Evolutionary conservation across 345 rosid species (phyloP).

Genomic region (Rubroshorea leprosula): DNA sequence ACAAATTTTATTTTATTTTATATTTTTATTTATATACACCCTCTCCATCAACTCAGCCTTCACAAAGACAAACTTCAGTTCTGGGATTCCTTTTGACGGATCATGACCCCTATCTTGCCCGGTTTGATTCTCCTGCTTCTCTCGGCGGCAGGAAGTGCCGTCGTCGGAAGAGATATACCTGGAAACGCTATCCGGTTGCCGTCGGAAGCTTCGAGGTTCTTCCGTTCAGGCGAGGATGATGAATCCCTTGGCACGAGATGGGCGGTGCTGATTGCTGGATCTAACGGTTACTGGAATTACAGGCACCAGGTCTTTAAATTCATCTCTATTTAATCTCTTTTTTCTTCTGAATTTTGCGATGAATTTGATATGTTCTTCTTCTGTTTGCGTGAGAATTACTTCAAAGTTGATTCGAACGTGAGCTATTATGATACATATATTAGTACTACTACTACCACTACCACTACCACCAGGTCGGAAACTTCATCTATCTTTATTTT

Average conservation of each 20-base stretch:
- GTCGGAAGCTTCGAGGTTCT: conserved; percentile 57
- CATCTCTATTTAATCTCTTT: neutral
- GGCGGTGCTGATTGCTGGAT: conserved; percentile 96
- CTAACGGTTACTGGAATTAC: conserved; percentile 91
- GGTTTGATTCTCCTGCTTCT: conserved; percentile 31
- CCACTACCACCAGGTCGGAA: too few relatives aligned
- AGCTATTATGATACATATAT: too few relatives aligned
- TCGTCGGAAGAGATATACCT: conserved; percentile 29
- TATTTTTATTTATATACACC: neutral
- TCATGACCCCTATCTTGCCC: conserved; percentile 29
- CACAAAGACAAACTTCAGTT: too few relatives aligned
- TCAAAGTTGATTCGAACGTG: too few relatives aligned
- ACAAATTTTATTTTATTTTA: too few relatives aligned
- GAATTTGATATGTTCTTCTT: too few relatives aligned
- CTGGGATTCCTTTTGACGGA: too few relatives aligned
- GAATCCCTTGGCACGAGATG: conserved; percentile 68
- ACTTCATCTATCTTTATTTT: too few relatives aligned
- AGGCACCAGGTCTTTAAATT: conserved; percentile 73
- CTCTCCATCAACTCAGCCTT: neutral
- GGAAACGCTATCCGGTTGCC: conserved; percentile 55
- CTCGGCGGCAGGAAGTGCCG: conserved; percentile 24
- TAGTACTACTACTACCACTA: too few relatives aligned
- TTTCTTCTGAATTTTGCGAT: too few relatives aligned
- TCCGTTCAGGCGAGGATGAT: conserved; percentile 38
- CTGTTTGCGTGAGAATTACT: too few relatives aligned